Evolutionary conservation across 2,329 filamentous ascomycete genomes (phyloP).

Genomic region (Coniosporium uncinatum): DNA sequence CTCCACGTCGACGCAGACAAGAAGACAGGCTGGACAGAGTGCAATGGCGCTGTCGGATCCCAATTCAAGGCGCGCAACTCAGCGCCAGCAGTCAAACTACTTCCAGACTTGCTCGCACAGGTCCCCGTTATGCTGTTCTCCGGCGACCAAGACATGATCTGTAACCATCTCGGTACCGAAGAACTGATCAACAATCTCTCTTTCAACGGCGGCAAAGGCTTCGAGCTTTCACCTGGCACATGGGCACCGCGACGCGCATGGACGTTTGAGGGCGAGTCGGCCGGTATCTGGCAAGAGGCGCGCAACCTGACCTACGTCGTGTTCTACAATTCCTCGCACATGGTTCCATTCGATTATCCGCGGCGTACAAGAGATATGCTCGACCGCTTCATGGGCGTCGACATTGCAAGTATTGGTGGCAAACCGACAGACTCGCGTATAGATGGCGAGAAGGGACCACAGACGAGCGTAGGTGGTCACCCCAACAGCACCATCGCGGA

Average conservation of each 20-base stretch:
- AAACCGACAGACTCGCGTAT: constrained; percentile 72
- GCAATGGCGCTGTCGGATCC: constrained; percentile 69
- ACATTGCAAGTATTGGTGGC: constrained; percentile 85
- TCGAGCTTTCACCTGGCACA: constrained; percentile 80
- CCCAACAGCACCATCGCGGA: constrained; percentile 63
- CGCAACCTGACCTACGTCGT: constrained; percentile 94
- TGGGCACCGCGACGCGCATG: constrained; percentile 92
- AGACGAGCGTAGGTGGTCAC: constrained; percentile 72
- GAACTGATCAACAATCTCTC: constrained; percentile 83
- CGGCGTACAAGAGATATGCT: constrained; percentile 91
- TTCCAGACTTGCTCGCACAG: constrained; percentile 74
- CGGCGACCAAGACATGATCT: constrained; percentile 90
- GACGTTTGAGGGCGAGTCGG: constrained; percentile 85
- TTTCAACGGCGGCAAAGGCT: constrained; percentile 90
- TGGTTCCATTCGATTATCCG: constrained; percentile 95
- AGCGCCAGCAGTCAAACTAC: constrained; percentile 63
- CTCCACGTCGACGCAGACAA: constrained; percentile 81
- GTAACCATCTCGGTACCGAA: constrained; percentile 95
- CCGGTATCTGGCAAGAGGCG: constrained; percentile 91
- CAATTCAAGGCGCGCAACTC: constrained; percentile 69
- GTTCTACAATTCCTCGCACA: constrained; percentile 94
- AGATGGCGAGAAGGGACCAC: constrained; percentile 77
- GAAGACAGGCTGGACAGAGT: constrained; percentile 87
- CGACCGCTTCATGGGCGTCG: constrained; percentile 90
- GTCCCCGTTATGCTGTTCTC: constrained; percentile 85